Percentiles rank a stretch among this genome's conserved stretches.
phyloP scores from a whole-genome alignment of 768 basidiomycete genomes.

The Boletellus ananas region DNA sequence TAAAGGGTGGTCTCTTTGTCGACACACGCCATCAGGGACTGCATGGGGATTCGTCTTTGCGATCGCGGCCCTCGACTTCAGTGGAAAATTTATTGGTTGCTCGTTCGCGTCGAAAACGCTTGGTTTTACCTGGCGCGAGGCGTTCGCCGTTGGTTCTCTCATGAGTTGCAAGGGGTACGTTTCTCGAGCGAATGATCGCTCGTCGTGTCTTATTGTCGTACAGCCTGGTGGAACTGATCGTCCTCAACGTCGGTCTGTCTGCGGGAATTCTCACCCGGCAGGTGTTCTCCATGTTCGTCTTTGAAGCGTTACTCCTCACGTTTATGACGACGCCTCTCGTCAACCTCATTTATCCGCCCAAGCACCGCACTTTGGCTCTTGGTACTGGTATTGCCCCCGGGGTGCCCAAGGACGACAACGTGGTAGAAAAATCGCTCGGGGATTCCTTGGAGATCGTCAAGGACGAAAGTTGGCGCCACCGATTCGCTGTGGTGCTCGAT shows the following conservation, averaged over 20 bases:
- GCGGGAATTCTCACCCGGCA: constrained; percentile 72
- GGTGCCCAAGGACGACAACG: neutral
- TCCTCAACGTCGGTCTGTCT: constrained; percentile 87
- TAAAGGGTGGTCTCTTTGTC: neutral
- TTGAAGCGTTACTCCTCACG: constrained; percentile 78
- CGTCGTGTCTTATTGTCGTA: constrained; percentile 1
- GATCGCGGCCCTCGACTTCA: constrained; percentile 74
- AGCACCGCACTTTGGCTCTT: constrained; percentile 48
- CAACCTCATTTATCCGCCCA: constrained; percentile 61
- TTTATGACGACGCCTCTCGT: constrained; percentile 86
- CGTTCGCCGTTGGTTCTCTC: constrained; percentile 80
- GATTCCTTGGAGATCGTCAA: constrained; percentile 1
- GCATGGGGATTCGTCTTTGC: constrained; percentile 88
- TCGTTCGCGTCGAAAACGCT: constrained; percentile 60
- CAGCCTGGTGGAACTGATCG: constrained; percentile 89
- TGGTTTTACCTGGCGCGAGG: constrained; percentile 79
- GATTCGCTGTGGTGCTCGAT: constrained; percentile 86
- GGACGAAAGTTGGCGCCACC: constrained; percentile 23
- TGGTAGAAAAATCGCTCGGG: neutral
- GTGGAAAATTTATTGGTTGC: constrained; percentile 88
- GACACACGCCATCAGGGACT: constrained; percentile 41
- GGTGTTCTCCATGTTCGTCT: constrained; percentile 95
- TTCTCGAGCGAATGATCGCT: neutral
- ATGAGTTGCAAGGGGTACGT: constrained; percentile 95
- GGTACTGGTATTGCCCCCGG: neutral